These are phyloP conservation scores for Pestalotiopsis sp. DNA, from an alignment of 2,329 filamentous ascomycete species.

Conservation along the genomic window DNA sequence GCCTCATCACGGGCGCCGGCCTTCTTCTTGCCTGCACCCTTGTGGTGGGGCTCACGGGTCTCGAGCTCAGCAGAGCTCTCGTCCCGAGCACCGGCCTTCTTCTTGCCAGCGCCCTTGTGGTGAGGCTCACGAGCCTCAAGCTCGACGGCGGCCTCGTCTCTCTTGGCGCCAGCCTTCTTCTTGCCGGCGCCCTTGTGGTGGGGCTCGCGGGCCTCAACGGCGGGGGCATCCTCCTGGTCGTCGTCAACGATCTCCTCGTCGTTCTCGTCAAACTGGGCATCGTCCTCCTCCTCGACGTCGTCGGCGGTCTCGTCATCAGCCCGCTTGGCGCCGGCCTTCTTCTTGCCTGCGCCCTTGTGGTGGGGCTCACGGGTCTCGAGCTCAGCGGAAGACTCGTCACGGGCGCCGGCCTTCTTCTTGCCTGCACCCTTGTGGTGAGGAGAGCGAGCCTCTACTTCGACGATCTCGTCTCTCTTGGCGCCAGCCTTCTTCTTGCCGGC, in stretches of 20 bases:
- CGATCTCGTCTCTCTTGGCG: constrained; percentile 14
- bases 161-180: constrained; percentile 9
- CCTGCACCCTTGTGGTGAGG: constrained; percentile 16
- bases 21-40: constrained; percentile 9
- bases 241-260: constrained; percentile 2
- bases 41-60: constrained; percentile 15
- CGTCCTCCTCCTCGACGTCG: neutral
- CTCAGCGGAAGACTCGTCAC: constrained; percentile 11
- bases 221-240: neutral
- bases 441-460: constrained; percentile 14
- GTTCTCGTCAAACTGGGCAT: constrained; percentile 7
- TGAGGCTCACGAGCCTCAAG: constrained; percentile 17
- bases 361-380: constrained; percentile 15
- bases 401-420: neutral
- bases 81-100: constrained; percentile 11
- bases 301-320: neutral
- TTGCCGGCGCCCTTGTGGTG: constrained; percentile 12
- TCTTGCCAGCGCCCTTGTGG: constrained; percentile 22
- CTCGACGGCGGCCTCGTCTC: constrained; percentile 2
- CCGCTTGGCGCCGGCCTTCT: constrained; percentile 7
- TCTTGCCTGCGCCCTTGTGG: constrained; percentile 7
- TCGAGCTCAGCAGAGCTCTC: constrained; percentile 2
- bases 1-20: constrained; percentile 8
- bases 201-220: constrained; percentile 13
- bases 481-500: constrained; percentile 9